Conservation (phyloP, 768 basidiomycete species). For the Hemileccinum rubropunctum region DNA sequence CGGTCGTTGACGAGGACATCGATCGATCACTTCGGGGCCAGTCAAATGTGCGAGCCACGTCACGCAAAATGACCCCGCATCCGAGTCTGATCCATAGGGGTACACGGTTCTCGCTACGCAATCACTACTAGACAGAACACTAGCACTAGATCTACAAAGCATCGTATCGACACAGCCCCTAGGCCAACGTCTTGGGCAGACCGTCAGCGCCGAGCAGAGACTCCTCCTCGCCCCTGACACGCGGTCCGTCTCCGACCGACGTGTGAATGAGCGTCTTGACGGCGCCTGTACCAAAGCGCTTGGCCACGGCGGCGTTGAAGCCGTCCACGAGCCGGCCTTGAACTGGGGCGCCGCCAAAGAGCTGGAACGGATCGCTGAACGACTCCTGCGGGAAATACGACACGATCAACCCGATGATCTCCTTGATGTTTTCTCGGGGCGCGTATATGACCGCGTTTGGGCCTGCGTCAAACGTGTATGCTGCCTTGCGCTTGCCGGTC, state of each 20-base stretch:
- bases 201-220: conserved; percentile 68
- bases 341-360: conserved; percentile 48
- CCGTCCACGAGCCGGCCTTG: conserved; percentile 58
- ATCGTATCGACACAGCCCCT: background rate
- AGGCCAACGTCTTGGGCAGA: conserved; percentile 57
- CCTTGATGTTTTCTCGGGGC: conserved; percentile 67
- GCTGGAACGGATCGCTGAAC: conserved; percentile 73
- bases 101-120: background rate
- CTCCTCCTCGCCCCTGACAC: conserved; percentile 60
- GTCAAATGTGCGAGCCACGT: no score
- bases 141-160: background rate
- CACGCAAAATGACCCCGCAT: background rate
- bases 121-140: background rate
- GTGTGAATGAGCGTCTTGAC: conserved; percentile 94
- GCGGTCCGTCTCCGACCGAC: conserved; percentile 87
- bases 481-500: conserved; percentile 69
- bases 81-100: background rate
- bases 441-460: conserved; percentile 99
- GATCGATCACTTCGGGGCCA: no score
- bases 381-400: conserved; percentile 83
- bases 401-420: conserved; percentile 73
- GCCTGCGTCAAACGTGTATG: conserved; percentile 99
- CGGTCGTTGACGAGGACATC: background rate
- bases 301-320: conserved; percentile 78
- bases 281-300: conserved; percentile 67